Percentiles rank a stretch among this genome's conserved stretches.
These are phyloP conservation scores for Colletotrichum destructivum DNA, from an alignment of 2,329 filamentous ascomycete species.

Conservation along the genomic window DNA sequence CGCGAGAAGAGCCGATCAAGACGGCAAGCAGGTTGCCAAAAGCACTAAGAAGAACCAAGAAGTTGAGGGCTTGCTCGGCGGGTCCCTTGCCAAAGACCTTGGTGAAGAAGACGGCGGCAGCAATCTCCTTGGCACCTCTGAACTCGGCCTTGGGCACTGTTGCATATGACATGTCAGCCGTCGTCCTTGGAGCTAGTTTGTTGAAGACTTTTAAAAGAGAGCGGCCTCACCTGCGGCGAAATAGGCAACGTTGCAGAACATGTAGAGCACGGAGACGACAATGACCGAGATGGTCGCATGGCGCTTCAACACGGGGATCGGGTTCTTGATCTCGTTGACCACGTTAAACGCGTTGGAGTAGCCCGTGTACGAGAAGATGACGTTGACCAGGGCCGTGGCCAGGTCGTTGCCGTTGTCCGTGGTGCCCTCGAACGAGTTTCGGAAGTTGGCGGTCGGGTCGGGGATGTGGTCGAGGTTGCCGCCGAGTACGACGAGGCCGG, in stretches of 20 bases:
- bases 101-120: conserved; percentile 72
- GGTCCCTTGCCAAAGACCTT: conserved; percentile 68
- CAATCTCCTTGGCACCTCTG: conserved; percentile 64
- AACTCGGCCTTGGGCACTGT: conserved; percentile 67
- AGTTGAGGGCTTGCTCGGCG: conserved; percentile 68
- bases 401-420: conserved; percentile 55
- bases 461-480: conserved; percentile 51
- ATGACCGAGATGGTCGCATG: conserved; percentile 65
- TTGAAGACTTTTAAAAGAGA: no score
- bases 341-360: conserved; percentile 74
- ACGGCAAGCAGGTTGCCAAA: conserved; percentile 73
- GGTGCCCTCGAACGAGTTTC: conserved; percentile 53
- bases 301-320: conserved; percentile 68
- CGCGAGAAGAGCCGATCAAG: conserved; percentile 67
- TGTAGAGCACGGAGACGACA: conserved; percentile 68
- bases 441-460: conserved; percentile 54
- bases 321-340: conserved; percentile 74
- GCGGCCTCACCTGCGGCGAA: conserved; percentile 57
- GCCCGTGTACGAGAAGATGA: conserved; percentile 72
- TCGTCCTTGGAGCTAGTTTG: background rate
- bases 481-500: conserved; percentile 73
- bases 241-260: conserved; percentile 73
- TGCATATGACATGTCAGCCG: background rate
- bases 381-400: conserved; percentile 67
- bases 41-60: conserved; percentile 69